Conservation (phyloP, 2,329 filamentous ascomycete genomes). For the Calonectria pteridis region DNA sequence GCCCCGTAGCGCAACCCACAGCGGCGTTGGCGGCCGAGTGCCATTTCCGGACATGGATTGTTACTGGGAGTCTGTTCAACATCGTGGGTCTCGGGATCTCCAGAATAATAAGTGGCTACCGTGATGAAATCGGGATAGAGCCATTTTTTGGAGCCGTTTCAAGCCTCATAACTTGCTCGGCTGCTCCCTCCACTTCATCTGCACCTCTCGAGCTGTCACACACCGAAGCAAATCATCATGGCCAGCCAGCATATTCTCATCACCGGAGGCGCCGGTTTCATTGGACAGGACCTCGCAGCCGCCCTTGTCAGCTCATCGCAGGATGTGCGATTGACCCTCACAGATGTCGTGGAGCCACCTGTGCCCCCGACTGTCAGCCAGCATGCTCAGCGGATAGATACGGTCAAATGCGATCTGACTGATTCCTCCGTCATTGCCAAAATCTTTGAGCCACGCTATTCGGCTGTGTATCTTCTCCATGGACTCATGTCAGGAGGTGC, state of each 20-base stretch:
- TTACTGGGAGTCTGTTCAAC: background rate
- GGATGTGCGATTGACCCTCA: constrained; percentile 61
- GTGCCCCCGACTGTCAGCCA: constrained; percentile 54
- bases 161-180: background rate
- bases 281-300: constrained; percentile 70
- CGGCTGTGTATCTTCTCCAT: constrained; percentile 69
- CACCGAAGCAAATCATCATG: background rate
- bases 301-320: constrained; percentile 58
- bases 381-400: constrained; percentile 40
- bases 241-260: constrained; percentile 61
- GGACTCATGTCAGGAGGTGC: constrained; percentile 74
- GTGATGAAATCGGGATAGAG: background rate
- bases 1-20: constrained; percentile 13
- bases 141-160: background rate
- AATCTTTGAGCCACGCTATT: constrained; percentile 49
- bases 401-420: constrained; percentile 53
- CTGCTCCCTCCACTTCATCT: background rate
- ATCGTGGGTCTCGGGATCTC: background rate
- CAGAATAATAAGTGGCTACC: constrained; percentile 5
- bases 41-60: background rate
- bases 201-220: background rate
- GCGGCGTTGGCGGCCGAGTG: constrained; percentile 16
- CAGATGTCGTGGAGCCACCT: constrained; percentile 65
- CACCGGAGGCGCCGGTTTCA: constrained; percentile 72
- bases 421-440: constrained; percentile 35